Percentiles rank a stretch among this genome's conserved stretches.
Evolutionary conservation across 78 protist species (phyloP).

Genomic region (Protostelium mycophagum): DNA sequence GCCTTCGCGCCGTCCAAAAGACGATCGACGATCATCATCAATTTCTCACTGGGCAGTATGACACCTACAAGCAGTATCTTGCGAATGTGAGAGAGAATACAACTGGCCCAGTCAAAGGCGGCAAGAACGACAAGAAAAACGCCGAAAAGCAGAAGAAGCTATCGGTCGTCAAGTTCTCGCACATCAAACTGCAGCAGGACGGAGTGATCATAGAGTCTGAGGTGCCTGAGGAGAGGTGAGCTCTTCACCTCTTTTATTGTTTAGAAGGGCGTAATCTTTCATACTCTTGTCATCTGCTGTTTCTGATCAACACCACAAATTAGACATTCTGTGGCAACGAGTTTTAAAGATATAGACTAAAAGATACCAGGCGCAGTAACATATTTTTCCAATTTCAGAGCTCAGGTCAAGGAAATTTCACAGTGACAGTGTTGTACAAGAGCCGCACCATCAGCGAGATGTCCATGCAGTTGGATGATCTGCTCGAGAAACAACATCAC

Average conservation of each 20-base stretch:
- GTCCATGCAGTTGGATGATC: slow-evolving; percentile 50
- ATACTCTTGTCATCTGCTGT: too few species aligned
- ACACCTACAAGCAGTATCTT: slow-evolving; percentile 53
- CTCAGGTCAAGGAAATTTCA: slow-evolving; percentile 43
- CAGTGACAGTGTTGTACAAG: slow-evolving; percentile 40
- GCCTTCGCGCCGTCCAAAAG: slow-evolving; percentile 20
- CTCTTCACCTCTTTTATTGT: too few species aligned
- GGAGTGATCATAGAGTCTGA: slow-evolving; percentile 61
- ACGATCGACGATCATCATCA: slow-evolving; percentile 51
- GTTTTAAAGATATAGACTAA: not conserved
- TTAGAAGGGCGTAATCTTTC: too few species aligned
- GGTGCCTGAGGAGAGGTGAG: slow-evolving; percentile 54
- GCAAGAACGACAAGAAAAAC: not conserved
- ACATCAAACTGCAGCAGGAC: slow-evolving; percentile 57
- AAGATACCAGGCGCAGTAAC: slow-evolving; percentile 19
- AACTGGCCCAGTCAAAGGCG: not conserved
- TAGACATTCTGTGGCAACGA: too few species aligned
- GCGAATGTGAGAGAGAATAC: slow-evolving; percentile 42
- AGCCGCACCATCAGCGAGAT: slow-evolving; percentile 45
- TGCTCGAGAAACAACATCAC: slow-evolving; percentile 56
- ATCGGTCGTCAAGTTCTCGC: slow-evolving; percentile 56
- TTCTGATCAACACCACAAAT: too few species aligned
- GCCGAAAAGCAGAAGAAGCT: slow-evolving; percentile 4
- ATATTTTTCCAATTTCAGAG: slow-evolving; percentile 40
- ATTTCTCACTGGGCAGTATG: slow-evolving; percentile 44